phyloP scores from a whole-genome alignment of 495 filamentous ascomycete genomes.

The Pyrenopolyporus hunteri region DNA sequence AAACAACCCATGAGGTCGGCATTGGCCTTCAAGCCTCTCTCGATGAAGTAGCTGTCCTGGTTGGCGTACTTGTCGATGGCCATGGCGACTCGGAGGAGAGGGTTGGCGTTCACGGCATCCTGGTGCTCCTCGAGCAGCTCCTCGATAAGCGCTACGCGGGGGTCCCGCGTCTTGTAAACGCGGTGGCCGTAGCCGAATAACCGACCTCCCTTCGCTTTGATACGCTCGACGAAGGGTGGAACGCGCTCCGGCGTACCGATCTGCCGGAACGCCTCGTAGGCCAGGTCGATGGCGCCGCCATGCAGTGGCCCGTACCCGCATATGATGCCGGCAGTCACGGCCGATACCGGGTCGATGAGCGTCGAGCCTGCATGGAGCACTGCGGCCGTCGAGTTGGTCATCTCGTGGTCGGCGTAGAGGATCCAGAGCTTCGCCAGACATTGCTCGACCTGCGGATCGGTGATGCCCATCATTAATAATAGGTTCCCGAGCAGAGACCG shows the following conservation, averaged over 20 bases:
- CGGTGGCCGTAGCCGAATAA: slow-evolving; percentile 68
- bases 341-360: slow-evolving; percentile 43
- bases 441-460: slow-evolving; percentile 40
- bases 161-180: slow-evolving; percentile 61
- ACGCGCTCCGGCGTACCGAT: slow-evolving; percentile 56
- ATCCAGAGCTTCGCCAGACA: slow-evolving; percentile 53
- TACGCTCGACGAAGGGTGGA: slow-evolving; percentile 54
- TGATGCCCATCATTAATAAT: slow-evolving; percentile 42
- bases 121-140: slow-evolving; percentile 53
- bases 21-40: slow-evolving; percentile 58
- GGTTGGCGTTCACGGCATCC: slow-evolving; percentile 45
- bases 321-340: slow-evolving; percentile 51
- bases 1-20: slow-evolving; percentile 65
- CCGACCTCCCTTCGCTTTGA: slow-evolving; percentile 58
- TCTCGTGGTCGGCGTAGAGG: slow-evolving; percentile 59
- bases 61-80: slow-evolving; percentile 57
- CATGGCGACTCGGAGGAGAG: slow-evolving; percentile 56
- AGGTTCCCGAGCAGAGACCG: slow-evolving; percentile 34
- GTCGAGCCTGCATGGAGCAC: slow-evolving; percentile 56
- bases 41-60: slow-evolving; percentile 58
- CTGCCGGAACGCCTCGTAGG: slow-evolving; percentile 56
- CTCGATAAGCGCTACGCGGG: slow-evolving; percentile 55
- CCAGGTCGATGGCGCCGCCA: slow-evolving; percentile 62
- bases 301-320: slow-evolving; percentile 63
- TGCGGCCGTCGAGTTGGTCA: slow-evolving; percentile 60